Base-by-base conservation (phyloP, 345 rosid species). In the Geranium brycei region DNA sequence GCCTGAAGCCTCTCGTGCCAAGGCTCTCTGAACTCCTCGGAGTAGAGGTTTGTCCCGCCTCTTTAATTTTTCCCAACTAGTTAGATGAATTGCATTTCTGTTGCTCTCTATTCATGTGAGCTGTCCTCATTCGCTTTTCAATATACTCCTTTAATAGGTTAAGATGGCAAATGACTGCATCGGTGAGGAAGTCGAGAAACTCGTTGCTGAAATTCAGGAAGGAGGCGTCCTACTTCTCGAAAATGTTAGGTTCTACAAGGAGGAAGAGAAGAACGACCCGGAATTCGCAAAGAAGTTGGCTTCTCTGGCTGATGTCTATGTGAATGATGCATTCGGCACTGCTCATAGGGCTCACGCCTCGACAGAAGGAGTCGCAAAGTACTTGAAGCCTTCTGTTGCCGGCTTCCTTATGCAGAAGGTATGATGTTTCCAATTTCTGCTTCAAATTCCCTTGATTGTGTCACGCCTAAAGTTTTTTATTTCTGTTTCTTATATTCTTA, bases 341-440 rank as follows among this genome's bases (percentile, higher is more conserved):
- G 98, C 98, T 30, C 98, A 91, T 61, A 77, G 98, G 73, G 98
- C 98, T 64, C 98, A 91, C 80, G 96, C 98, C 60, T 91, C 98
- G 19, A 91, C 96, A 3, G 96, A 91, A 68, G 98, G 98, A 41
- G 98, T 87, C 59, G 84, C 98, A 51, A 86, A 82, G 19, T 83
- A 68, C 72, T 82, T 91, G 90, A 91, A 87, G 78, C 97, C 97
- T 66, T 83, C 97, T 1, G 95, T 91, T 66, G 95, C 97, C 66
- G 97, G 97, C 62, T 91, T 88, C 79, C 97, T 88, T 59, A 77
- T 88, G 89, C 97, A 88, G 76, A 91, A 91, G 95, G 97, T 90
- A 47, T n/a, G 60, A 17, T 65, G 35, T 47, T 0, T 23, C 38
- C 28, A 23, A 23, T 23, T 23, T 23, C 28, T 2, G 28, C 28